Evolutionary conservation across 2,329 filamentous ascomycete genomes (phyloP).

Genomic region (Xylariaceae sp.): DNA sequence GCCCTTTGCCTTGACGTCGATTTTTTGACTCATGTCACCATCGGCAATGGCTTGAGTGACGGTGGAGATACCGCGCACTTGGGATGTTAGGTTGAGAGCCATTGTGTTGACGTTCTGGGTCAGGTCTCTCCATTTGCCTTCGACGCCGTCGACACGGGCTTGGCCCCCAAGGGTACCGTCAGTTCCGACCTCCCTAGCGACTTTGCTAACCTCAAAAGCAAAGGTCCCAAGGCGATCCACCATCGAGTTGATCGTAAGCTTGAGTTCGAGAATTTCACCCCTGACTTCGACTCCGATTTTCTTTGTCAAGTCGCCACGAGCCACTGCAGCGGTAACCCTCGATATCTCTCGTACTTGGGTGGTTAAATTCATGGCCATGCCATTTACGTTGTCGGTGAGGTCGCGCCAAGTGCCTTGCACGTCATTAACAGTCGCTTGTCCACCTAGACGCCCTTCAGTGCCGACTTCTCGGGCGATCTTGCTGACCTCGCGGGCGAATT

Average conservation of each 20-base stretch:
- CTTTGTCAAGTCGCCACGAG: conserved; percentile 87
- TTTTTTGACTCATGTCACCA: conserved; percentile 93
- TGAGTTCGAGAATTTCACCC: conserved; percentile 91
- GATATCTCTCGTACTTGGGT: conserved; percentile 98
- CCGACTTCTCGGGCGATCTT: conserved; percentile 95
- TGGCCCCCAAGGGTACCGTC: conserved; percentile 93
- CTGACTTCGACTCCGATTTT: conserved; percentile 93
- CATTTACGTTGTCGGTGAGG: conserved; percentile 91
- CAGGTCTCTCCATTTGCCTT: conserved; percentile 97
- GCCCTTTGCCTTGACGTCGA: conserved; percentile 90
- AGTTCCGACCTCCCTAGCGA: conserved; percentile 92
- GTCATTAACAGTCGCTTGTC: conserved; percentile 92
- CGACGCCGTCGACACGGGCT: conserved; percentile 88
- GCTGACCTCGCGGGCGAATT: conserved; percentile 95
- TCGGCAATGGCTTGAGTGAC: conserved; percentile 94
- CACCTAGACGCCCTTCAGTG: conserved; percentile 88
- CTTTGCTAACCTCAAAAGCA: conserved; percentile 92
- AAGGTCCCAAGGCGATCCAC: conserved; percentile 95
- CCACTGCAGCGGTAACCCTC: conserved; percentile 92
- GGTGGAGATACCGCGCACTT: conserved; percentile 87
- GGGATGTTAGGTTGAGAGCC: conserved; percentile 63
- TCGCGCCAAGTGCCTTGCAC: conserved; percentile 97
- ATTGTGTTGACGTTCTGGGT: conserved; percentile 85
- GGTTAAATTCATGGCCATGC: conserved; percentile 97
- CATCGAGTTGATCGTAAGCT: conserved; percentile 98